phyloP scores from a whole-genome alignment of 148 eudicot genomes.

The Chenopodium album region DNA sequence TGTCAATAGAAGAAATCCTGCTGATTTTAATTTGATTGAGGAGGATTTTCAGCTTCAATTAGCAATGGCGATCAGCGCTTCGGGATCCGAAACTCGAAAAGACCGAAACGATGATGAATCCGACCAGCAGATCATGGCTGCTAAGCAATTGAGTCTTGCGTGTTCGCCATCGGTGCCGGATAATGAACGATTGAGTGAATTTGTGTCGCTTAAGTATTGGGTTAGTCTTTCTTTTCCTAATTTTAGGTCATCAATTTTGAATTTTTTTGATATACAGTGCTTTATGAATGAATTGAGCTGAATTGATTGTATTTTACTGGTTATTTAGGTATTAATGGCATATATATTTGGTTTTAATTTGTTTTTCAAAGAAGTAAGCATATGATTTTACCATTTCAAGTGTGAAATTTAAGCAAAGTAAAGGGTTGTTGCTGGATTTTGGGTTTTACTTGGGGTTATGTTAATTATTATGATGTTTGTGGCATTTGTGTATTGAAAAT shows the following conservation, averaged over 20 bases:
- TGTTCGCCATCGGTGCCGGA: slow-evolving; percentile 53
- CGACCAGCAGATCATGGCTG: slow-evolving; percentile 87
- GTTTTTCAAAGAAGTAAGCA: not conserved
- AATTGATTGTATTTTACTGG: not conserved
- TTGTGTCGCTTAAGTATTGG: slow-evolving; percentile 76
- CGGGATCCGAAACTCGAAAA: slow-evolving; percentile 52
- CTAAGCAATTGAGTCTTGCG: slow-evolving; percentile 77
- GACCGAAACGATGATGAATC: slow-evolving; percentile 69
- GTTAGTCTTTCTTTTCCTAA: slow-evolving; percentile 34
- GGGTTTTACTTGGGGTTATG: not conserved
- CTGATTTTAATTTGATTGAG: slow-evolving; percentile 61
- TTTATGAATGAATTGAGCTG: slow-evolving; percentile 11
- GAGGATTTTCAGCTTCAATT: slow-evolving; percentile 94
- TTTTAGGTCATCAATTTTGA: not conserved
- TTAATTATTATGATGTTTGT: not conserved
- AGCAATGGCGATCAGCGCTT: slow-evolving; percentile 87
- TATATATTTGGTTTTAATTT: not conserved
- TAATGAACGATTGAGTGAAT: slow-evolving; percentile 55
- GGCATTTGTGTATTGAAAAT: not conserved
- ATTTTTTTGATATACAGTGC: not conserved
- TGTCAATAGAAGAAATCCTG: slow-evolving; percentile 5
- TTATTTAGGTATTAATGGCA: not conserved
- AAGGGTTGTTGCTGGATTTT: not conserved
- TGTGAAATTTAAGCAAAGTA: not conserved
- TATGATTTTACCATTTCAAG: not conserved